phyloP scores from a whole-genome alignment of 106 monocot genomes.

The Dendrobium officinale region DNA sequence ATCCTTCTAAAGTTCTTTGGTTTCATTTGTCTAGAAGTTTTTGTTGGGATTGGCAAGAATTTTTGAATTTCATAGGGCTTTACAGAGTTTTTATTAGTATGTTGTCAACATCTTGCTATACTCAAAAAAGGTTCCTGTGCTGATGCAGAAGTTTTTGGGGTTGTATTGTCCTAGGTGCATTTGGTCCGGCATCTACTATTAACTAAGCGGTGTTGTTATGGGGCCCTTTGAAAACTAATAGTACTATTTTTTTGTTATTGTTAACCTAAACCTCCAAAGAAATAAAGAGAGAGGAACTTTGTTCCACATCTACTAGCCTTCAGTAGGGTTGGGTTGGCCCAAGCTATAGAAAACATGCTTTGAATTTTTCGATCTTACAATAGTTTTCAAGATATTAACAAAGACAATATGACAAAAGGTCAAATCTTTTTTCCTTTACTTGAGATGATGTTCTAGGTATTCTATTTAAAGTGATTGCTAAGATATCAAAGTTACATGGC shows the following conservation, averaged over 20 bases:
- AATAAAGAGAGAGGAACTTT: neutral
- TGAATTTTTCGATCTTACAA: neutral
- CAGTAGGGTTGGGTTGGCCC: neutral
- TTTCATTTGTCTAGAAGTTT: neutral
- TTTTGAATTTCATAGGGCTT: neutral
- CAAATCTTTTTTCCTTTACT: neutral
- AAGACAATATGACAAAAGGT: too few relatives aligned
- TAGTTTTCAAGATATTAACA: neutral
- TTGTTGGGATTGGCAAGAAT: neutral
- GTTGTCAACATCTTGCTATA: neutral
- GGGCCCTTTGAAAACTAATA: neutral
- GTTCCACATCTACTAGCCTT: neutral
- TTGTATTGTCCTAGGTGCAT: neutral
- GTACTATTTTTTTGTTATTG: neutral
- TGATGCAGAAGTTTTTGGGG: neutral
- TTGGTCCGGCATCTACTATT: neutral
- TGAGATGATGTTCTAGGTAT: neutral
- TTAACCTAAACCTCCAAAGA: neutral
- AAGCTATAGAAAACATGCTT: neutral
- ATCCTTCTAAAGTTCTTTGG: slow-evolving; percentile 4
- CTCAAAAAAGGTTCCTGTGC: neutral
- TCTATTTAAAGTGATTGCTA: neutral
- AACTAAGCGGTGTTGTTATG: neutral
- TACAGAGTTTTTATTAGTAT: neutral
- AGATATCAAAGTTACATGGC: neutral